phyloP scores from a whole-genome alignment of 2,329 filamentous ascomycete genomes.

The Cladophialophora immunda region DNA sequence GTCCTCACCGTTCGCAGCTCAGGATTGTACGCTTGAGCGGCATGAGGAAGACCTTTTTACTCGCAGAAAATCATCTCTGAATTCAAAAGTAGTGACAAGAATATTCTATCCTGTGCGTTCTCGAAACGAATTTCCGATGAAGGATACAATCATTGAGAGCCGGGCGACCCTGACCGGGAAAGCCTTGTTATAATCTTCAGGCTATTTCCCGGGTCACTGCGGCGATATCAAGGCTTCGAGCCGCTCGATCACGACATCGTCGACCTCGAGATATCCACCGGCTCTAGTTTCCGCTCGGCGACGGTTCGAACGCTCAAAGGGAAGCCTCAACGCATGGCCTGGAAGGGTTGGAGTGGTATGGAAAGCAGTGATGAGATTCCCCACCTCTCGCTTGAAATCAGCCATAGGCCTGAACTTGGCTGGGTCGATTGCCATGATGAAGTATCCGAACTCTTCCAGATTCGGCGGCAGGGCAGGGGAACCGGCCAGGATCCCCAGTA shows the following conservation, averaged over 20 bases:
- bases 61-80: background rate
- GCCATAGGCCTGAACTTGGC: slow-evolving; percentile 29
- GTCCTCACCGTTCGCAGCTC: background rate
- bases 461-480: slow-evolving; percentile 29
- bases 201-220: slow-evolving; percentile 4
- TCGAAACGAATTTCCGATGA: background rate
- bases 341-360: slow-evolving; percentile 22
- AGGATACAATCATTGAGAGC: background rate
- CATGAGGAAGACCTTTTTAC: background rate
- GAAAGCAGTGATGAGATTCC: slow-evolving; percentile 24
- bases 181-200: background rate
- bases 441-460: slow-evolving; percentile 28
- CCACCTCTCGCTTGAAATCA: slow-evolving; percentile 33
- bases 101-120: background rate
- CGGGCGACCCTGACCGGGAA: background rate
- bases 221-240: slow-evolving; percentile 25
- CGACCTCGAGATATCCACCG: slow-evolving; percentile 24
- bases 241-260: slow-evolving; percentile 27
- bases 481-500: slow-evolving; percentile 29
- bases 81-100: background rate
- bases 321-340: slow-evolving; percentile 23
- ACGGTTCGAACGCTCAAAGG: slow-evolving; percentile 28
- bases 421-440: slow-evolving; percentile 31
- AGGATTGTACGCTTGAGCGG: background rate
- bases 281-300: slow-evolving; percentile 18